phyloP scores from a whole-genome alignment of 2,329 filamentous ascomycete species.

The Ophiocordyceps camponoti-saundersi region DNA sequence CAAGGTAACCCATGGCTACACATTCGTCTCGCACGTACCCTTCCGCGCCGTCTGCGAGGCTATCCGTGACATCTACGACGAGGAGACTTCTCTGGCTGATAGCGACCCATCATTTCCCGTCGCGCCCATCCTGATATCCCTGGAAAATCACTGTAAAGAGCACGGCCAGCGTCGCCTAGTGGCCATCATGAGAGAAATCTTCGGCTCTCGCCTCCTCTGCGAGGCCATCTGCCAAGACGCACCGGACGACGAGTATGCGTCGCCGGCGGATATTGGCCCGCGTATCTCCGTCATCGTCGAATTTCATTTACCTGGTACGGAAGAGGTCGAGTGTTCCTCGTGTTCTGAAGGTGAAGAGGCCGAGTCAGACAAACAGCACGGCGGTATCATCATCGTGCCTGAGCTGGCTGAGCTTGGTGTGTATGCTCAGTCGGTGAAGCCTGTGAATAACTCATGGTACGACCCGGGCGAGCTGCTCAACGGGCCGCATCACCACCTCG shows the following conservation, averaged over 20 bases:
- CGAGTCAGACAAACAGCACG: slow-evolving; percentile 23
- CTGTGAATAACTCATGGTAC: slow-evolving; percentile 48
- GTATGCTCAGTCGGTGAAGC: slow-evolving; percentile 55
- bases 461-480: slow-evolving; percentile 30
- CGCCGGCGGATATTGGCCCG: slow-evolving; percentile 38
- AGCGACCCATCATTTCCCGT: slow-evolving; percentile 19
- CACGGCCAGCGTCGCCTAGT: slow-evolving; percentile 44
- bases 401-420: slow-evolving; percentile 49
- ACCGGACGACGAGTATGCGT: slow-evolving; percentile 34
- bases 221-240: slow-evolving; percentile 38
- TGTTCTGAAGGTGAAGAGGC: slow-evolving; percentile 9
- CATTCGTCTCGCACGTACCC: slow-evolving; percentile 46
- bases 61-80: slow-evolving; percentile 43
- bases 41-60: slow-evolving; percentile 50
- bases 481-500: slow-evolving; percentile 46
- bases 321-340: slow-evolving; percentile 9
- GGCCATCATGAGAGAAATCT: slow-evolving; percentile 48
- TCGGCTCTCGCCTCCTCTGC: slow-evolving; percentile 41
- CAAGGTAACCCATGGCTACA: slow-evolving; percentile 56
- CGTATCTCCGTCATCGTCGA: slow-evolving; percentile 54
- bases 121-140: slow-evolving; percentile 44
- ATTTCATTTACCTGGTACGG: slow-evolving; percentile 40
- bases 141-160: slow-evolving; percentile 49
- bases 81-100: slow-evolving; percentile 28
- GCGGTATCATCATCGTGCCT: slow-evolving; percentile 36